A percentile compares a stretch with the other conserved stretches of the same genome.
phyloP scores from a whole-genome alignment of 2,329 filamentous ascomycete genomes.

The Zelopaecilomyces penicillatus region DNA sequence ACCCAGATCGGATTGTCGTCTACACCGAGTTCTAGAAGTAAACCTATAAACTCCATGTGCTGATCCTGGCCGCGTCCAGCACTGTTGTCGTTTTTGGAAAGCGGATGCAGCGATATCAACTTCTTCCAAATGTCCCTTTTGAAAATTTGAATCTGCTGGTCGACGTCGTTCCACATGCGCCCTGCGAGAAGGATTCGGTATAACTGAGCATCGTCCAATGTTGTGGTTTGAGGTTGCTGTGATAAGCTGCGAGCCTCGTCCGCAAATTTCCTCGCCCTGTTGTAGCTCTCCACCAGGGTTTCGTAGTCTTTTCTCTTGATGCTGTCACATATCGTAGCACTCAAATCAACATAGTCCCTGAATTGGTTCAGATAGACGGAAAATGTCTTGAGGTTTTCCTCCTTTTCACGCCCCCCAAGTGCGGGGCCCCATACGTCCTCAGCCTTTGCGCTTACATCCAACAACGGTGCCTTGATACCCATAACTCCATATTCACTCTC shows the following conservation, averaged over 20 bases:
- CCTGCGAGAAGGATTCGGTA: constrained; percentile 83
- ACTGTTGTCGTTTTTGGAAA: constrained; percentile 39
- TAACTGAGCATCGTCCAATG: constrained; percentile 68
- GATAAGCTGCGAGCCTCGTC: constrained; percentile 68
- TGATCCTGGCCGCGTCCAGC: constrained; percentile 60
- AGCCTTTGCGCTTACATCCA: constrained; percentile 87
- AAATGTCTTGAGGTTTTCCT: constrained; percentile 75
- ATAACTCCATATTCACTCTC: constrained; percentile 86
- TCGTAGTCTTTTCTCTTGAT: constrained; percentile 92
- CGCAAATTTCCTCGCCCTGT: constrained; percentile 70
- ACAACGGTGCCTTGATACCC: constrained; percentile 78
- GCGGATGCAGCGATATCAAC: constrained; percentile 59
- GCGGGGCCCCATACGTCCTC: constrained; percentile 98
- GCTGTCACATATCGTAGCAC: constrained; percentile 66
- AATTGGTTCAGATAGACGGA: constrained; percentile 69
- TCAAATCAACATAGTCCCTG: constrained; percentile 74
- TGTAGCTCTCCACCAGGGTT: constrained; percentile 76
- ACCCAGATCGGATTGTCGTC: constrained; percentile 95
- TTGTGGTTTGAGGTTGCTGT: constrained; percentile 41
- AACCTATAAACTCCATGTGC: constrained; percentile 82
- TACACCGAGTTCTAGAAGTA: constrained; percentile 87
- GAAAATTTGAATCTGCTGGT: constrained; percentile 76
- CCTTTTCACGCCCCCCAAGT: constrained; percentile 81
- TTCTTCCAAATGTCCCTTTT: constrained; percentile 85
- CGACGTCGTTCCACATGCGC: constrained; percentile 91